A percentile compares a stretch with the other conserved stretches of the same genome.
Evolutionary conservation across 352 stramenopile species (phyloP).

Genomic region (Phytopythium helicoides): DNA sequence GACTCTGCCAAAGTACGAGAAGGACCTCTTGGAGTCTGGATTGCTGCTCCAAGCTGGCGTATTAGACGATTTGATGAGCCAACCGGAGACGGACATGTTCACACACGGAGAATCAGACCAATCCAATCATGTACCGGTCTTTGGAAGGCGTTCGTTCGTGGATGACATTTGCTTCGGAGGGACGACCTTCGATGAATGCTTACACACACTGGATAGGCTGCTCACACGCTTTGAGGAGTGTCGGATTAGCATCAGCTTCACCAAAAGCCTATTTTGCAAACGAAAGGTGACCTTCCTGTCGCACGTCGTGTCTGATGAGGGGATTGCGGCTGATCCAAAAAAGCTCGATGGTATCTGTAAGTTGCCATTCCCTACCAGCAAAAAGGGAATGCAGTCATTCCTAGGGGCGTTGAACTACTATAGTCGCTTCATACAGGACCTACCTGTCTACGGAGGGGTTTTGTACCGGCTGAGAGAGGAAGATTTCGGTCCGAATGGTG

Average conservation of each 20-base stretch:
- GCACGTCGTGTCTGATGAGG: constrained; percentile 5
- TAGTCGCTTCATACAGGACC: constrained; percentile 23
- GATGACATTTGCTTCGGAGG: too few relatives aligned
- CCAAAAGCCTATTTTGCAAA: constrained; percentile 16
- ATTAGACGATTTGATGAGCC: neutral
- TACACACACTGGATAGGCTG: constrained; percentile 2
- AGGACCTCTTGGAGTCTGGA: neutral
- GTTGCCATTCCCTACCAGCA: constrained; percentile 9
- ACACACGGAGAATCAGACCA: neutral
- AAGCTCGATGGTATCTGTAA: constrained; percentile 4
- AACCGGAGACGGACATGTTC: constrained; percentile 9
- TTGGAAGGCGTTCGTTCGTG: constrained; percentile 8
- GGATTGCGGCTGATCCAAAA: constrained; percentile 9
- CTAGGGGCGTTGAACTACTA: constrained; percentile 23
- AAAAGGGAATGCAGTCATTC: constrained; percentile 21
- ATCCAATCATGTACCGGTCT: constrained; percentile 3
- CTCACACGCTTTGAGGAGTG: constrained; percentile 13
- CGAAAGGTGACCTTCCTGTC: constrained; percentile 13
- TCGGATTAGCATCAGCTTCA: constrained; percentile 20
- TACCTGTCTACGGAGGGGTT: constrained; percentile 7
- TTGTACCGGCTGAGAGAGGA: constrained; percentile 17
- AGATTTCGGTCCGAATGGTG: too few relatives aligned
- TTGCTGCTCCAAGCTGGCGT: neutral
- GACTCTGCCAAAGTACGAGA: neutral
- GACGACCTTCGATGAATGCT: neutral